Evolutionary conservation across 1,284 basidiomycete genomes (phyloP).

Genomic region (Puccinia coronata): DNA sequence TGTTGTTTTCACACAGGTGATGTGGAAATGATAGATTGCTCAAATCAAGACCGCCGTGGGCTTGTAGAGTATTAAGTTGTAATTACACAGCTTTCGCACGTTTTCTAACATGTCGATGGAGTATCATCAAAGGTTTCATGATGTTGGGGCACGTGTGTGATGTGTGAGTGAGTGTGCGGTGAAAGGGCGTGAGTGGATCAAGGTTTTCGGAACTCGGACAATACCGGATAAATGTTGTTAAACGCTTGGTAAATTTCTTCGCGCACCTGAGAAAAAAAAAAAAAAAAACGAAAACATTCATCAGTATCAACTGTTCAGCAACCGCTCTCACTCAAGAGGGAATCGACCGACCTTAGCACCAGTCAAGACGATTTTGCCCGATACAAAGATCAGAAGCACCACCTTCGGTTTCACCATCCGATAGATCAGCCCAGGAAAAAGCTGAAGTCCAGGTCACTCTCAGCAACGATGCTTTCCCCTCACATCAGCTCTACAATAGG

Average conservation of each 20-base stretch:
- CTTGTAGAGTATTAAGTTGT: neutral
- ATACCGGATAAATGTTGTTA: conserved; percentile 85
- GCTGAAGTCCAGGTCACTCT: conserved; percentile 62
- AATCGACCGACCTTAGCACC: conserved; percentile 86
- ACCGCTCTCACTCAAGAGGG: conserved; percentile 52
- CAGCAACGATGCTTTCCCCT: conserved; percentile 55
- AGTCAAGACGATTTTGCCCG: conserved; percentile 97
- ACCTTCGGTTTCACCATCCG: conserved; percentile 99
- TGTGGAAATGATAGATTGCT: neutral
- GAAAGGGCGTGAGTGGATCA: conserved; percentile 3
- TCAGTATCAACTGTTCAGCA: conserved; percentile 60
- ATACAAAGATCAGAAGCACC: conserved; percentile 96
- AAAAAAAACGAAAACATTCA: no score
- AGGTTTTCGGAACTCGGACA: conserved; percentile 60
- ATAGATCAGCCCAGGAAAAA: conserved; percentile 99
- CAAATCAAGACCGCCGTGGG: neutral
- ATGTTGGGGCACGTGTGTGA: no score
- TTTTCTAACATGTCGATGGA: neutral
- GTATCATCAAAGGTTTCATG: no score
- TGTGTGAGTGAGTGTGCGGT: no score
- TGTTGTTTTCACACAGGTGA: no score
- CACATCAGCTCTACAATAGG: conserved; percentile 52
- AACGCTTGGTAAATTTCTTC: conserved; percentile 99
- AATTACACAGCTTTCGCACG: neutral
- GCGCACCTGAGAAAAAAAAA: conserved; percentile 69